These are phyloP conservation scores for Globisporangium nagaii DNA, from an alignment of 352 stramenopile species.

Conservation along the genomic window DNA sequence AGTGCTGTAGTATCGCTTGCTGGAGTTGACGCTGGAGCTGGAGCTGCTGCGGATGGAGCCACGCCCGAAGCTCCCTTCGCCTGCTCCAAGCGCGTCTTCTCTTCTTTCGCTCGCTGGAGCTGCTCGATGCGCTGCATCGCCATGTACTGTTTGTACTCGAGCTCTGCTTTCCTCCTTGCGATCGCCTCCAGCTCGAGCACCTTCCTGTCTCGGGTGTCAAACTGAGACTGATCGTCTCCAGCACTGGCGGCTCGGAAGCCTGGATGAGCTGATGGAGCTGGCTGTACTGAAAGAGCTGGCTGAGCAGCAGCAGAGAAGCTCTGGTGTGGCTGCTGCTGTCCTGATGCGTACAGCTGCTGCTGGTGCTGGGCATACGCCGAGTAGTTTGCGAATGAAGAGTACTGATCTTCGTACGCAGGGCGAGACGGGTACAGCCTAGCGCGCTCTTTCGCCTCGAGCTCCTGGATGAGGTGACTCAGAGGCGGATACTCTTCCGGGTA, in stretches of 20 bases:
- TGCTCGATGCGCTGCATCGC: conserved; percentile 46
- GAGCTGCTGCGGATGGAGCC: conserved; percentile 6
- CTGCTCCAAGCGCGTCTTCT: conserved; percentile 32
- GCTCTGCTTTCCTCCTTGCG: conserved; percentile 40
- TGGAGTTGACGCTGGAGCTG: background rate
- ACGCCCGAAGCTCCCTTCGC: conserved; percentile 19
- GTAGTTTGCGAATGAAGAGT: conserved; percentile 68
- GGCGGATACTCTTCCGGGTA: conserved; percentile 57
- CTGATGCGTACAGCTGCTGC: background rate
- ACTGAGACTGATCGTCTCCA: conserved; percentile 3
- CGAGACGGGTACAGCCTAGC: conserved; percentile 55
- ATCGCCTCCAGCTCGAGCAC: conserved; percentile 52
- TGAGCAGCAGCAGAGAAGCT: background rate
- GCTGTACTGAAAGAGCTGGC: conserved; percentile 1
- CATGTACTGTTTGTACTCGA: conserved; percentile 52
- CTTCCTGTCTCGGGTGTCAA: conserved; percentile 12
- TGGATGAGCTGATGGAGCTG: background rate
- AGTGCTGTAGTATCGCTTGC: background rate
- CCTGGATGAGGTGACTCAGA: conserved; percentile 67
- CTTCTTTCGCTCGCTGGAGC: conserved; percentile 43
- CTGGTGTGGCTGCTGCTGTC: too few species aligned
- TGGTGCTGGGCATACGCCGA: conserved; percentile 3
- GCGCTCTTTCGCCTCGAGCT: conserved; percentile 51
- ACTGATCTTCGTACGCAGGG: conserved; percentile 54
- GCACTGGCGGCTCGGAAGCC: background rate